Evolutionary conservation across 306 rosid genomes (phyloP), one percentile per base, ranked within the genome.

Genomic region (Nissolia schottii): DNA sequence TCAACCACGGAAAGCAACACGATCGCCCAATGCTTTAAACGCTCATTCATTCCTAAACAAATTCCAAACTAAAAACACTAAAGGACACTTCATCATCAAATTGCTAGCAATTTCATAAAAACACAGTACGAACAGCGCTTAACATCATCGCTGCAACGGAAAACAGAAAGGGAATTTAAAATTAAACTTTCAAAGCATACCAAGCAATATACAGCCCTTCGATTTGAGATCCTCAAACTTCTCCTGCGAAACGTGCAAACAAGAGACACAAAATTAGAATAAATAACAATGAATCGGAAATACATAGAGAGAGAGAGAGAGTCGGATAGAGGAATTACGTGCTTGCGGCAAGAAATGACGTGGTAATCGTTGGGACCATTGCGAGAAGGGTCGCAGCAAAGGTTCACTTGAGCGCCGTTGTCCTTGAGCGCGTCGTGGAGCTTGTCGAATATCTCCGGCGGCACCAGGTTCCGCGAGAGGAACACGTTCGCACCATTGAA

Each of bases 381-480:
- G 63, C 95, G 97, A 5, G 90, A 85, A 24, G 96, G 95, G 35
- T 94, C 98, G 78, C 88, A 89, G 71, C 97, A 94, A 49, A 91
- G 96, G 61, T 91, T 77, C 82, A 91, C 74, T 25, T 79, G 70
- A 3, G 98, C 95, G 53, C 96, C 97, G 49, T 87, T 89, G 38
- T 71, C 81, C 85, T 94, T 94, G 46, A 94, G 89, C 14, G 95
- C 91, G 70, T 93, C 97, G 74, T 89, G 93, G 31, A 93, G 90
- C 0, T 91, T 75, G 71, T 87, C 97, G 87, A 91, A 94, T 32
- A 91, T 73, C 85, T 91, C 96, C 0, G 95, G 98, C 15, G 96
- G 90, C 65, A 94, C 98, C 0, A 91, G 89, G 79, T 89, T 94
- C 38, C 97, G 86, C 43, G 98, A 94, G 87, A 94, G 84, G 86